Percentiles rank a stretch among this genome's conserved stretches.
phyloP scores from a whole-genome alignment of 306 rosid genomes.

The Carpinus fangiana region DNA sequence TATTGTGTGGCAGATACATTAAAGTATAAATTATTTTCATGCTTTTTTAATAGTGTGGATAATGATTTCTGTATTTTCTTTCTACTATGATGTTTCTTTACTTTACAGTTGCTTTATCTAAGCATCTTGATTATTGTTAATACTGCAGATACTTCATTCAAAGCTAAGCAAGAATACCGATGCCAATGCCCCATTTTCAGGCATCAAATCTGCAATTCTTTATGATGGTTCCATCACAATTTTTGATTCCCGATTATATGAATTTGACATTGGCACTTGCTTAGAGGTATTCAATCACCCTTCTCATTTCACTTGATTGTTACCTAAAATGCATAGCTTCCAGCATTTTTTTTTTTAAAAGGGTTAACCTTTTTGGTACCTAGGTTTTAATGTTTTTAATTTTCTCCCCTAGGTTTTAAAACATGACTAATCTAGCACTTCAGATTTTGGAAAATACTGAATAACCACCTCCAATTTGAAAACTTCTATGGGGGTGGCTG shows the following conservation, averaged over 20 bases:
- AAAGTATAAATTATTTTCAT: not conserved
- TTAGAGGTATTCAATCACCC: conserved; percentile 69
- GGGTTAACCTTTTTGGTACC: too few relatives aligned
- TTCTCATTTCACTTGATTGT: conserved; percentile 12
- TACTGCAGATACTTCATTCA: conserved; percentile 72
- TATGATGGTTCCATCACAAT: conserved; percentile 87
- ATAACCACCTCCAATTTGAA: too few relatives aligned
- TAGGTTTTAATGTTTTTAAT: not conserved
- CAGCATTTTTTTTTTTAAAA: not conserved
- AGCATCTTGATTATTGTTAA: conserved; percentile 25
- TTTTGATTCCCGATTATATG: conserved; percentile 64
- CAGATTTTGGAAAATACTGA: too few relatives aligned
- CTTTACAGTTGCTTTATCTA: conserved; percentile 18
- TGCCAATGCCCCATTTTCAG: conserved; percentile 29
- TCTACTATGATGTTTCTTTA: not conserved
- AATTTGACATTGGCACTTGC: conserved; percentile 94
- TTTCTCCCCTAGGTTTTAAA: too few relatives aligned
- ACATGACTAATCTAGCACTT: too few relatives aligned
- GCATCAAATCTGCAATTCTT: conserved; percentile 62
- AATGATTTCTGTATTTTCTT: not conserved
- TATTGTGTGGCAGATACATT: not conserved
- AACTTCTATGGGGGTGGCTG: too few relatives aligned
- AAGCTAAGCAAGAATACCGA: conserved; percentile 55
- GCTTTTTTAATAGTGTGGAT: not conserved
- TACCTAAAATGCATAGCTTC: conserved; percentile 5